Conservation (phyloP, 192 early-diverging fungal species). For the Geosiphon pyriformis region DNA sequence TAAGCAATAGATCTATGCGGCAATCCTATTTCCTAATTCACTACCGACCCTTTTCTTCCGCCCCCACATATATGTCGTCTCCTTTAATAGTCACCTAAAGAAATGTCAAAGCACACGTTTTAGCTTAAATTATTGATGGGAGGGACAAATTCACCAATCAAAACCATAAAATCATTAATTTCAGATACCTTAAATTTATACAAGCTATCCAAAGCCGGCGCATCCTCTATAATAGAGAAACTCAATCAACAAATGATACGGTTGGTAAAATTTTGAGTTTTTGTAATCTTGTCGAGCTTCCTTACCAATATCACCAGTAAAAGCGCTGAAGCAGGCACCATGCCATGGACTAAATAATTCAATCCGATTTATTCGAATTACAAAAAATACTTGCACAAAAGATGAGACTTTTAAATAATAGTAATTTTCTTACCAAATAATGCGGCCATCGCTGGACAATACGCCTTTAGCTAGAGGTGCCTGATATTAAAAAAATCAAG, state of each 20-base stretch:
- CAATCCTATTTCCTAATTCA: neutral
- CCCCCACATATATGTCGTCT: constrained; percentile 38
- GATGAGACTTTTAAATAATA: neutral
- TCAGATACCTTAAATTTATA: constrained; percentile 24
- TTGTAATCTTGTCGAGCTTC: too few relatives aligned
- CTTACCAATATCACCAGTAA: constrained; percentile 38
- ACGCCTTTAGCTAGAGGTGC: constrained; percentile 20
- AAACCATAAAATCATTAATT: too few relatives aligned
- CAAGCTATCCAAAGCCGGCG: constrained; percentile 36
- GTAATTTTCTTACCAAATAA: constrained; percentile 27
- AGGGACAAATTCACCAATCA: too few relatives aligned
- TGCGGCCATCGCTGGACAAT: constrained; percentile 29
- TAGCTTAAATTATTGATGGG: too few relatives aligned
- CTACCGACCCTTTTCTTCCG: constrained; percentile 21
- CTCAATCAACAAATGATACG: too few relatives aligned
- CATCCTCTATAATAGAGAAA: too few relatives aligned
- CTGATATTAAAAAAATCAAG: constrained; percentile 3
- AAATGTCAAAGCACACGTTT: too few relatives aligned
- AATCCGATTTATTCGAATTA: neutral
- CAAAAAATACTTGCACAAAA: neutral
- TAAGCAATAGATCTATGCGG: too few relatives aligned
- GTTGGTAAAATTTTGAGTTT: too few relatives aligned
- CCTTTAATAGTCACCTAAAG: constrained; percentile 28
- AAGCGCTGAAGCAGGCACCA: constrained; percentile 35
- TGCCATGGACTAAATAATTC: constrained; percentile 32